Percentiles rank a stretch among this genome's conserved stretches.
Evolutionary conservation across 192 early-diverging fungal species (phyloP).

Genomic region (Entrophospora sp.): DNA sequence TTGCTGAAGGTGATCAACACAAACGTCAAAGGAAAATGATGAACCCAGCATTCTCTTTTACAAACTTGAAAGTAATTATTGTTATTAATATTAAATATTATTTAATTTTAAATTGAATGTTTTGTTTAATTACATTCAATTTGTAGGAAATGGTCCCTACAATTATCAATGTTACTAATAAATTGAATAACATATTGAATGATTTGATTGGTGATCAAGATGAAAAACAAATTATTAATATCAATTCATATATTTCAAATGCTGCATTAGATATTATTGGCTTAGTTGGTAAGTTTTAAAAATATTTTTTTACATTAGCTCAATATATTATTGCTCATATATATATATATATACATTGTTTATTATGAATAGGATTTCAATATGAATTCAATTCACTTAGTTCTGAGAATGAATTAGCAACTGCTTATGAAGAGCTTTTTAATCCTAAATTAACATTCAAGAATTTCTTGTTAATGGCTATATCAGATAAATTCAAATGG

Average conservation of each 20-base stretch:
- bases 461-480: conserved; percentile 19
- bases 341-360: neutral
- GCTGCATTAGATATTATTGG: conserved; percentile 43
- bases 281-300: conserved; percentile 22
- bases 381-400: conserved; percentile 37
- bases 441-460: conserved; percentile 3
- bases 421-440: conserved; percentile 38
- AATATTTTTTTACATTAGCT: neutral
- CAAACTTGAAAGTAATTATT: conserved; percentile 36
- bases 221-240: conserved; percentile 28
- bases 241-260: conserved; percentile 28
- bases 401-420: conserved; percentile 28
- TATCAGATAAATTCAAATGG: conserved; percentile 22
- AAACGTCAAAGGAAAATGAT: conserved; percentile 46
- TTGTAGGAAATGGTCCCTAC: conserved; percentile 12
- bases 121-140: neutral
- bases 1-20: conserved; percentile 46
- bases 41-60: conserved; percentile 42
- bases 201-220: conserved; percentile 19
- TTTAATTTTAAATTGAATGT: neutral
- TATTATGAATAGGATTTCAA: conserved; percentile 30
- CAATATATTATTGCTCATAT: neutral
- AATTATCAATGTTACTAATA: conserved; percentile 25
- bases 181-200: conserved; percentile 32
- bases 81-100: conserved; percentile 3